Conservation (phyloP, 2,329 filamentous ascomycete species). For the Immersiporthe knoxdaviesiana region DNA sequence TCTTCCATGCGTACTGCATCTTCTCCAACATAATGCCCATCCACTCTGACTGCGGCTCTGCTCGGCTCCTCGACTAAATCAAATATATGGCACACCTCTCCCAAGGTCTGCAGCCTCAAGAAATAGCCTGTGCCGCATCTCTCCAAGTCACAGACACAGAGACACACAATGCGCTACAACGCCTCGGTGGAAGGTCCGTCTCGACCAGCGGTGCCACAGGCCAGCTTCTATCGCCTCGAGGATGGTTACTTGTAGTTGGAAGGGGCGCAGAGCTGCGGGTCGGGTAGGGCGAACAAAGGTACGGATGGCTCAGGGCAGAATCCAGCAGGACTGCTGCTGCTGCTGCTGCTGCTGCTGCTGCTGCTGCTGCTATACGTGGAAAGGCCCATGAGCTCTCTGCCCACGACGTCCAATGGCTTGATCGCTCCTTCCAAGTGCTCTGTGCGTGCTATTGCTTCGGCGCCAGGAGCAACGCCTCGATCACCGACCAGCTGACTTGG, state of each 20-base stretch:
- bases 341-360: no score
- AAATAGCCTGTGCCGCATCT: no score
- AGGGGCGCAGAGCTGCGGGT: slow-evolving; percentile 88
- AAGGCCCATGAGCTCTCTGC: slow-evolving; percentile 78
- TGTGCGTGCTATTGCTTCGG: slow-evolving; percentile 74
- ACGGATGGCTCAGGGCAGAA: slow-evolving; percentile 85
- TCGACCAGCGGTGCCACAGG: no score
- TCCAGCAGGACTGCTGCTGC: slow-evolving; percentile 75
- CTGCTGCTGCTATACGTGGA: slow-evolving; percentile 46
- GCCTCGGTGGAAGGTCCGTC: no score
- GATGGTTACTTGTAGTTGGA: slow-evolving; percentile 82
- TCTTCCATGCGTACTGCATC: no score
- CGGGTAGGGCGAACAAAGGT: slow-evolving; percentile 76
- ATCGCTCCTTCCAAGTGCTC: slow-evolving; percentile 77
- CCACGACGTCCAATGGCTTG: slow-evolving; percentile 67
- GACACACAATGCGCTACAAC: no score
- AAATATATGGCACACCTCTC: no score
- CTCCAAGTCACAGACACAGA: no score
- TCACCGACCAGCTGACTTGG: slow-evolving; percentile 74
- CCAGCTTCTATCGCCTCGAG: slow-evolving; percentile 61
- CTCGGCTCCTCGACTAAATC: slow-evolving; percentile 32
- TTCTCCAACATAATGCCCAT: no score
- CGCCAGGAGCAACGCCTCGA: slow-evolving; percentile 86
- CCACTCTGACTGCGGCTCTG: no score
- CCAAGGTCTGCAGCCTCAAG: no score